Base-by-base conservation (phyloP, 495 filamentous ascomycete genomes). In the Penicillium pulvis region DNA sequence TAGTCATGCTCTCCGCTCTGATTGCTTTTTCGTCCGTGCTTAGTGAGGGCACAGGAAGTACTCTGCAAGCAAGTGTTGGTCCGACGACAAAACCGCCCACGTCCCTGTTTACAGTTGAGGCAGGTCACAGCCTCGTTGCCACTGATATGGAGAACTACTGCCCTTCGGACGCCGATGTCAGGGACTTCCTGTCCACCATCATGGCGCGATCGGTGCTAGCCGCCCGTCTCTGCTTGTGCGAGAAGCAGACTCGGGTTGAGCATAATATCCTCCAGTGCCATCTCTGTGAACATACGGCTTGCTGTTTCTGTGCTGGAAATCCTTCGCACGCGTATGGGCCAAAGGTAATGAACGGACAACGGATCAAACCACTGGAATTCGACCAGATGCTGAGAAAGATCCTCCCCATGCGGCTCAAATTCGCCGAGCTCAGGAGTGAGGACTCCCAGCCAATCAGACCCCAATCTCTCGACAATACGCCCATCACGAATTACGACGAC, bases 241-340 rank as follows among this genome's bases (percentile, higher is more conserved):
- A 89, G 66, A 77, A 80, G 23, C 74, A 76, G 47, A 67, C 67
- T n/a, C 56, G 63, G 1, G 68, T 79, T 14, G 71, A 70, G 12
- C 43, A 55, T 6, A 57, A 56, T 10, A 71, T 89, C 30, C 63
- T 75, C n/a, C 45, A 61, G 52, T 90, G 87, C 58, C 60, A 58
- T 4, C 59, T 77, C 23, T 90, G 87, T 59, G 65, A 59, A 0
- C 81, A 87, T 62, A 85, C 82, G 8, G 75, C 77, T 12, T 89
- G 87, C 63, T 62, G 68, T 1, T 71, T 71, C 24, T 88, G 86
- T 57, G 77, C 72, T 9, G 81, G 82, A 5, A 83, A 83, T 36
- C 87, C 87, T 5, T 55, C 61, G 11, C 86, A 90, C 66, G 58
- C 68, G 4, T 87, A 84, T 58, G 43, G 58, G 61, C 33, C 44